Percentiles rank a stretch among this genome's conserved stretches.
phyloP scores from a whole-genome alignment of 1,284 basidiomycete species.

The Microstroma glucosiphilum region DNA sequence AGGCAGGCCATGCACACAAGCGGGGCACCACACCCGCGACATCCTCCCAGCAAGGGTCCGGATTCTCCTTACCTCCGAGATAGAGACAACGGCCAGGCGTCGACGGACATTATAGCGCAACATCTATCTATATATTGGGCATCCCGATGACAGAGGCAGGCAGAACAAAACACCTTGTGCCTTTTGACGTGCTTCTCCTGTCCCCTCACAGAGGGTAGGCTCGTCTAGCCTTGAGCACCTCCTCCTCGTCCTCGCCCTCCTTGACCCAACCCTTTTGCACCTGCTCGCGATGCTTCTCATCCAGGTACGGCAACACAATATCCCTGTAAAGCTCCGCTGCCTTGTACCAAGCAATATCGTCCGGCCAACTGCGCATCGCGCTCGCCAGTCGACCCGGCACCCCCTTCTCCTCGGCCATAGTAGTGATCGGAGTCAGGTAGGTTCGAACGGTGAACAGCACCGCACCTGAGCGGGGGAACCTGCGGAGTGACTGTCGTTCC shows the following conservation, averaged over 20 bases:
- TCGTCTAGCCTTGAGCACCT: neutral
- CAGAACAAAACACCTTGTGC: too few relatives aligned
- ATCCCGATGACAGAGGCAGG: too few relatives aligned
- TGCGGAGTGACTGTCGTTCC: slow-evolving; percentile 67
- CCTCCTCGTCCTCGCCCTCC: slow-evolving; percentile 3
- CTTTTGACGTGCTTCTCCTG: too few relatives aligned
- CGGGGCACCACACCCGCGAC: too few relatives aligned
- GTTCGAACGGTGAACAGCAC: slow-evolving; percentile 70
- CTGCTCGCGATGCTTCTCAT: slow-evolving; percentile 54
- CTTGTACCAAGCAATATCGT: slow-evolving; percentile 60
- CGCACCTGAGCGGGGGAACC: slow-evolving; percentile 56
- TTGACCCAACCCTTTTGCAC: slow-evolving; percentile 37
- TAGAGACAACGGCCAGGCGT: too few relatives aligned
- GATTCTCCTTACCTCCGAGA: too few relatives aligned
- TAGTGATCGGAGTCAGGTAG: slow-evolving; percentile 62
- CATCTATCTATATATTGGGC: too few relatives aligned
- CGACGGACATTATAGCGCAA: too few relatives aligned
- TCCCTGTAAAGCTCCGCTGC: slow-evolving; percentile 57
- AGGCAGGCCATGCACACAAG: too few relatives aligned
- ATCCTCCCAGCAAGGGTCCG: too few relatives aligned
- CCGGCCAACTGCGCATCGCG: slow-evolving; percentile 65
- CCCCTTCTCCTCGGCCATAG: slow-evolving; percentile 61
- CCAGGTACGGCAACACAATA: slow-evolving; percentile 56
- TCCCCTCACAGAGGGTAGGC: slow-evolving; percentile 2
- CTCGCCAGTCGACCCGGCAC: slow-evolving; percentile 64